These are phyloP conservation scores for Sambucus nigra DNA, from an alignment of 129 eudicot species.

Conservation along the genomic window DNA sequence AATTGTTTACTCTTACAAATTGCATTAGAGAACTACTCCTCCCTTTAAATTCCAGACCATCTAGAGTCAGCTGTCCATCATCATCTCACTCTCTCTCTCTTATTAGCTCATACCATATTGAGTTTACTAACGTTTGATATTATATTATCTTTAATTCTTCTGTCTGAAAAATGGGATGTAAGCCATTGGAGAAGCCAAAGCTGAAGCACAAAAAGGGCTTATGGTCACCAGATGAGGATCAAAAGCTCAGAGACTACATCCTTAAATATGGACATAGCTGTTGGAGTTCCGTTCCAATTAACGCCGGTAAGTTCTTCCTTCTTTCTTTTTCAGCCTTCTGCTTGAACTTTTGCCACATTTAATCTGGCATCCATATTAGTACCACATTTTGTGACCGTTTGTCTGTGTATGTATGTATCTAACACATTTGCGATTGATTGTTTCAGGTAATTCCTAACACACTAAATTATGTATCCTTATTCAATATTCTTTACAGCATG, in stretches of 20 bases:
- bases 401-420: too few relatives aligned
- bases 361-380: too few relatives aligned
- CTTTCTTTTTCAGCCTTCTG: too few relatives aligned
- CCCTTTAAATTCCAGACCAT: conserved; percentile 20
- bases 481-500: too few relatives aligned
- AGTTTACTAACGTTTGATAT: neutral
- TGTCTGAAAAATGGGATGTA: conserved; percentile 30
- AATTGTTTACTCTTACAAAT: conserved; percentile 1
- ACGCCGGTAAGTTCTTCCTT: conserved; percentile 72
- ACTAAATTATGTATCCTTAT: too few relatives aligned
- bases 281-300: conserved; percentile 68
- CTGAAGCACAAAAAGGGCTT: conserved; percentile 65
- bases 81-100: too few relatives aligned
- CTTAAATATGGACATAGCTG: conserved; percentile 66
- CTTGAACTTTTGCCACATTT: too few relatives aligned
- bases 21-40: conserved; percentile 8
- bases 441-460: too few relatives aligned
- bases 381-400: too few relatives aligned
- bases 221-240: conserved; percentile 90
- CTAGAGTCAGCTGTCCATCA: conserved; percentile 3
- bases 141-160: neutral
- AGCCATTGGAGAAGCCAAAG: conserved; percentile 33
- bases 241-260: conserved; percentile 60
- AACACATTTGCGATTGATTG: too few relatives aligned
- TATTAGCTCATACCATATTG: neutral